These are phyloP conservation scores for Hibiscus tridactylites DNA, from an alignment of 345 rosid genomes.

Conservation along the genomic window DNA sequence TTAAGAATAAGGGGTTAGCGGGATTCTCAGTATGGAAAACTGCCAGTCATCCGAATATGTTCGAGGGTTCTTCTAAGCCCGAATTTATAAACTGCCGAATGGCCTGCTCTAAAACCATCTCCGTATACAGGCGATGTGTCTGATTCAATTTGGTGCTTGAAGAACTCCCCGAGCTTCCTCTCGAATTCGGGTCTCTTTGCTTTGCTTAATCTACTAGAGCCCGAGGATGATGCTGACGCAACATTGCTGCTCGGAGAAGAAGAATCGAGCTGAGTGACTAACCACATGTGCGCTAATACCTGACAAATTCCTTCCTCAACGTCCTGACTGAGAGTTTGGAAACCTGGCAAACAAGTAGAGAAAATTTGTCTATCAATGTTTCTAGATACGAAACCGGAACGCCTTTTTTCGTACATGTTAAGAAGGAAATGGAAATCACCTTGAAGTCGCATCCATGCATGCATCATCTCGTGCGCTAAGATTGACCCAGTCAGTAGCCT, in stretches of 20 bases:
- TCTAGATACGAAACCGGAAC: background rate
- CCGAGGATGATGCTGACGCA: slow-evolving; percentile 43
- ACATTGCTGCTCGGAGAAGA: slow-evolving; percentile 26
- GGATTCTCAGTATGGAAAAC: slow-evolving; percentile 54
- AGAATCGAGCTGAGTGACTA: slow-evolving; percentile 47
- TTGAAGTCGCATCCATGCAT: slow-evolving; percentile 96
- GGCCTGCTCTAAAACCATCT: slow-evolving; percentile 77
- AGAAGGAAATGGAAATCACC: slow-evolving; percentile 30
- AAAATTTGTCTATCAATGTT: background rate
- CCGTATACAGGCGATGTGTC: slow-evolving; percentile 91
- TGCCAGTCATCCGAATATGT: slow-evolving; percentile 73
- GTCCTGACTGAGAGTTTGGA: slow-evolving; percentile 65
- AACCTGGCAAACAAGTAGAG: slow-evolving; percentile 39
- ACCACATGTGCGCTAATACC: slow-evolving; percentile 94
- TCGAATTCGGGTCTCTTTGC: slow-evolving; percentile 65
- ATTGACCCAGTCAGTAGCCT: slow-evolving; percentile 95
- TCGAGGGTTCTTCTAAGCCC: slow-evolving; percentile 71
- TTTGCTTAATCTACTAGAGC: slow-evolving; percentile 30
- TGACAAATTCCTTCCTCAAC: slow-evolving; percentile 98
- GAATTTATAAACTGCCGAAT: slow-evolving; percentile 52
- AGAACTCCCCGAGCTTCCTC: slow-evolving; percentile 81
- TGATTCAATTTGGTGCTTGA: slow-evolving; percentile 79
- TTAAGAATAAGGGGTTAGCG: background rate
- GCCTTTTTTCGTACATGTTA: background rate
- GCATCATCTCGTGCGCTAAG: slow-evolving; percentile 99